A percentile compares a stretch with the other conserved stretches of the same genome.
phyloP scores from a whole-genome alignment of 257 asterid genomes.

The Knoxia roxburghii region DNA sequence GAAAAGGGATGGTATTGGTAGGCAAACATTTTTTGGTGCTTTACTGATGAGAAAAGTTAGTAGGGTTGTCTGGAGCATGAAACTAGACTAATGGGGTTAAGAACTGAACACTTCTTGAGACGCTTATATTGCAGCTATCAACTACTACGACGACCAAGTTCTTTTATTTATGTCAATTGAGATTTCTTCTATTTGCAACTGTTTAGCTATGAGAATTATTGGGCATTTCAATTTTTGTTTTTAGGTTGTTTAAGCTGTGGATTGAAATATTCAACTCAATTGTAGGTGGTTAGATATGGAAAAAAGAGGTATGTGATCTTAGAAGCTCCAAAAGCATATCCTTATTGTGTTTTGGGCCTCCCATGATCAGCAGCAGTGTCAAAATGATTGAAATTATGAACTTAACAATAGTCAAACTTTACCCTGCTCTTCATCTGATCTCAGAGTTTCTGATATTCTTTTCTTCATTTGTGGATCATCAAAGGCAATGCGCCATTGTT shows the following conservation, averaged over 20 bases:
- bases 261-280: background rate
- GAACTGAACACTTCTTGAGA: slow-evolving; percentile 66
- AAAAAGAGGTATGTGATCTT: slow-evolving; percentile 70
- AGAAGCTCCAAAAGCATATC: slow-evolving; percentile 81
- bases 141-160: slow-evolving; percentile 76
- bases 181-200: background rate
- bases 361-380: background rate
- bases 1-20: no score
- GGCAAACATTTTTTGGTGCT: background rate
- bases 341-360: slow-evolving; percentile 66
- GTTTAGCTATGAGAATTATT: no score
- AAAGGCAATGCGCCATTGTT: slow-evolving; percentile 36
- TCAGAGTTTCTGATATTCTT: background rate
- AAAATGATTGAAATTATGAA: no score
- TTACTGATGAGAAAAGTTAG: background rate
- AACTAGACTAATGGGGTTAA: slow-evolving; percentile 78
- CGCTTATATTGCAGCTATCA: slow-evolving; percentile 68
- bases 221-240: background rate
- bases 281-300: slow-evolving; percentile 83
- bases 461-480: background rate
- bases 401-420: no score
- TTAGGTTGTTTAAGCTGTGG: background rate
- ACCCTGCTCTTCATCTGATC: background rate
- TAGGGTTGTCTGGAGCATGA: no score
- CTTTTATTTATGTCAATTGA: background rate